Evolutionary conservation across 257 asterid species (phyloP).

Genomic region (Gardenia jasminoides): DNA sequence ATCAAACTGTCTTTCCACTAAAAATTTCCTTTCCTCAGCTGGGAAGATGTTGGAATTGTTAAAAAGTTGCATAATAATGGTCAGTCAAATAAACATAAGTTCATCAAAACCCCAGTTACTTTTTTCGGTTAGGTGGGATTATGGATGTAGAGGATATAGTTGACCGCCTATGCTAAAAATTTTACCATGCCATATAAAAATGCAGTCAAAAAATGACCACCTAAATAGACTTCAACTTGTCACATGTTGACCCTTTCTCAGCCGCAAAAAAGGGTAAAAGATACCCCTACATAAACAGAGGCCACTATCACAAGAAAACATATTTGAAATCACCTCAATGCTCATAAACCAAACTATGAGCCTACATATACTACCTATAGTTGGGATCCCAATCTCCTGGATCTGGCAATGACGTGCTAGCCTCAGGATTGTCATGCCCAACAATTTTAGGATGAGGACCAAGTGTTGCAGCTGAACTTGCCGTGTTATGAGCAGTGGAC

Average conservation of each 20-base stretch:
- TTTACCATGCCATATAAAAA: neutral
- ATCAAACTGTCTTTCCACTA: slow-evolving; percentile 1
- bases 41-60: neutral
- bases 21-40: neutral
- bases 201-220: neutral
- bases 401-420: slow-evolving; percentile 78
- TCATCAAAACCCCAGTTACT: neutral
- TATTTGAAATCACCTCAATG: neutral
- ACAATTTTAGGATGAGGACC: slow-evolving; percentile 47
- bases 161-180: neutral
- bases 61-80: neutral
- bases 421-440: slow-evolving; percentile 61
- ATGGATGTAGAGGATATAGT: neutral
- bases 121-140: neutral
- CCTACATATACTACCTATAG: slow-evolving; percentile 61
- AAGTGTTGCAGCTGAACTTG: slow-evolving; percentile 29
- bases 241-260: neutral
- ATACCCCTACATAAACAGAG: neutral
- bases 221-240: neutral
- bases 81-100: neutral
- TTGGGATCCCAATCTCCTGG: slow-evolving; percentile 99
- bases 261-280: neutral
- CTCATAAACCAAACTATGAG: neutral
- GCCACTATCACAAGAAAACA: neutral
- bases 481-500: slow-evolving; percentile 43